These are phyloP conservation scores for Dioscorea dumetorum DNA, from an alignment of 106 monocot species.

Conservation along the genomic window DNA sequence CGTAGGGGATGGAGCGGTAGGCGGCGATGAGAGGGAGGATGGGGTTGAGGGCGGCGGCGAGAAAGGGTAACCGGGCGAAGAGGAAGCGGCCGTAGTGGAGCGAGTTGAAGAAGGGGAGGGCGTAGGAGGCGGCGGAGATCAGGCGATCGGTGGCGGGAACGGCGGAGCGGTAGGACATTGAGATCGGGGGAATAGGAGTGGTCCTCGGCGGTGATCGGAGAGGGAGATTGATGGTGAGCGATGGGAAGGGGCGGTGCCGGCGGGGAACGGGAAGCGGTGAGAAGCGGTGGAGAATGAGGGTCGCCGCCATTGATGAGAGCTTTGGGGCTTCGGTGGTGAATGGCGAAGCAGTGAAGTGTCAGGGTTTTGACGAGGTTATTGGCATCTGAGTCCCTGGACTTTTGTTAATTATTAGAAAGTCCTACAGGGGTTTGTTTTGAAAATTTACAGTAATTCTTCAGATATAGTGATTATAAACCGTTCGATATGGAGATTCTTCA, in stretches of 20 bases:
- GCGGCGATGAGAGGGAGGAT: constrained; percentile 48
- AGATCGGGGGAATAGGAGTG: constrained; percentile 2
- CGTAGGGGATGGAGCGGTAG: constrained; percentile 64
- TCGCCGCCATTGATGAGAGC: constrained; percentile 14
- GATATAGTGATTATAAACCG: too few relatives aligned
- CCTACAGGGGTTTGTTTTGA: too few relatives aligned
- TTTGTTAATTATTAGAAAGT: too few relatives aligned
- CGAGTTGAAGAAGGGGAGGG: constrained; percentile 79
- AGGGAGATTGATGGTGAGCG: constrained; percentile 8
- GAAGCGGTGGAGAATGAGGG: constrained; percentile 41
- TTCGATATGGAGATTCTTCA: too few relatives aligned
- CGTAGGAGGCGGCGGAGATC: constrained; percentile 55
- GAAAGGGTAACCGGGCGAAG: constrained; percentile 41
- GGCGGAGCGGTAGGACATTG: constrained; percentile 19
- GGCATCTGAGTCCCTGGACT: too few relatives aligned
- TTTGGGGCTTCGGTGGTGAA: neutral
- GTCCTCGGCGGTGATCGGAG: neutral
- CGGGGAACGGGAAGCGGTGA: constrained; percentile 2
- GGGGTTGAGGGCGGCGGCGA: constrained; percentile 44
- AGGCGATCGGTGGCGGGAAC: constrained; percentile 63
- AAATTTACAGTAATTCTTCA: too few relatives aligned
- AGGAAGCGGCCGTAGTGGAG: constrained; percentile 81
- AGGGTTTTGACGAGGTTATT: too few relatives aligned
- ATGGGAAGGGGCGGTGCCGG: neutral
- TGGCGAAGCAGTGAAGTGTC: too few relatives aligned